Base-by-base conservation (phyloP, 2,329 filamentous ascomycete species). In the Penicillium hordei region DNA sequence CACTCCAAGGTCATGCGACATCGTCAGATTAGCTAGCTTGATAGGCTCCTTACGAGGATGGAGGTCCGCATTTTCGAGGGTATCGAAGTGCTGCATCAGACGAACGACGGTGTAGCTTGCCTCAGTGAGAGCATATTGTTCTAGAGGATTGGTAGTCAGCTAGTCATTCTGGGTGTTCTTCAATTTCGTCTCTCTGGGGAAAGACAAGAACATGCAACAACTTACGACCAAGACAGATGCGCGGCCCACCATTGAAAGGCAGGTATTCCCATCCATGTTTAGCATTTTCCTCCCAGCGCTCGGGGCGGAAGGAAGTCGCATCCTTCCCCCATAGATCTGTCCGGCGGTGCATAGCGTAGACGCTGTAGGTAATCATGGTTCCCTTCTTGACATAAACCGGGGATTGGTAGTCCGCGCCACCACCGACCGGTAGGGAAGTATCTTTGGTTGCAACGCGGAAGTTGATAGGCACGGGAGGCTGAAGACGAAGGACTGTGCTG, bases 271-370 rank as follows among this genome's bases (percentile, higher is more conserved):
- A 77, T 17, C 71, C 68, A 27, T 67, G 68, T 40, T 69, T 68
- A 1, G 61, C 60, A 29, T 71, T 69, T 48, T 71, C 70, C 31
- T 78, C 77, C 81, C 81, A 83, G 43, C 81, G 74, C 68, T 82
- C 81, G 0, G 82, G 82, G 17, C 72, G 71, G 72, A 80, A 83
- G 15, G 70, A 70, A 2, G 75, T 64, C 2, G 79, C 75, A 45
- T 82, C 80, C 4, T 67, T 45, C 1, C 79, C 79, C 61, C 74
- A 82, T 52, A 76, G 67, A 45, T 82, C 79, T 4, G 68, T 72
- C 17, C 88, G 84, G 4, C 89, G 85, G 70, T 93, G 89, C 89
- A 94, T 89, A 6, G 84, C 76, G 49, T 90, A 82, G 0, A 89
- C 81, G 39, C 81, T 86, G 78, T 91, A 94, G 52, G 75, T 80